Evolutionary conservation across 164 flowering plant genomes (phyloP), one percentile per base, ranked within the genome.

Genomic region (Taxillus chinensis): DNA sequence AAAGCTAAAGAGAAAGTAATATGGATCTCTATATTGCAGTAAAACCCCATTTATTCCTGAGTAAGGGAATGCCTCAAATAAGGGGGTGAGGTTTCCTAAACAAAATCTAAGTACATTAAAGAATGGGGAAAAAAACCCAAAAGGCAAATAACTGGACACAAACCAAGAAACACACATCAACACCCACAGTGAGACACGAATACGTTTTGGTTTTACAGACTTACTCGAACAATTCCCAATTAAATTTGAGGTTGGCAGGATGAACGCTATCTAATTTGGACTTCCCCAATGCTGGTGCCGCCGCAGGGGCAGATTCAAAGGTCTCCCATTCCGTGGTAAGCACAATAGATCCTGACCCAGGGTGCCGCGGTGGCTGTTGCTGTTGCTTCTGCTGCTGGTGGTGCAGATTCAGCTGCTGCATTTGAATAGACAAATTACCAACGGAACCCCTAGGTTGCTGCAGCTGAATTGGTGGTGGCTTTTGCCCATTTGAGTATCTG

Each of bases 321-420:
- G 79, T 88, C 71, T 90, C 97, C 97, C 97, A 90, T 68, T 85
- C 70, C 37, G 96, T 86, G n/a, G 92, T 82, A 9, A 83, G 78
- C 4, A 83, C 84, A 2, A 82, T 88, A 3, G 80, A 16, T 11
- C 75, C 77, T 4, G 82, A 65, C 27, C 27, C 27, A 27, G 27
- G 27, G 27, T 27, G 27, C 27, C 27, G 27, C 5, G 77, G 50
- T 13, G 82, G 65, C 52, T 66, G 63, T 53, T 65, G 56, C 3
- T 71, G 16, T 12, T 65, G 67, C 56, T 70, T 11, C 51, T 48
- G 51, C 27, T 27, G 27, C 1, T 27, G 27, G 27, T 2, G 0
- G 27, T 0, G 27, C 27, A 27, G 27, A 27, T 27, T 27, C 27
- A 27, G 27, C 27, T 27, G 27, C 27, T 27, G 27, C 27, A 27